Conservation (phyloP, 1,139 yeast genomes). For the Protomyces macrosporus region DNA sequence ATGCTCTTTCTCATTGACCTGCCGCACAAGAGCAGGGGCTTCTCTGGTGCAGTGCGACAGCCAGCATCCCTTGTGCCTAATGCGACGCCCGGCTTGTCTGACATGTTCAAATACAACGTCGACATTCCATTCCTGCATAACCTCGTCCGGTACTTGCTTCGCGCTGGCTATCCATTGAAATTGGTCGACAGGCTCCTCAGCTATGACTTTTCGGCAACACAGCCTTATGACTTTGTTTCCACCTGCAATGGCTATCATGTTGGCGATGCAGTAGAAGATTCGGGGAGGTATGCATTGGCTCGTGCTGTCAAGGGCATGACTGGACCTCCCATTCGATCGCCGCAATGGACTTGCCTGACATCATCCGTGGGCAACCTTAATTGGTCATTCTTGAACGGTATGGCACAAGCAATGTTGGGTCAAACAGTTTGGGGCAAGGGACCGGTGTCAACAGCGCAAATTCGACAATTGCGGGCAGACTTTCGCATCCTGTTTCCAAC, state of each 20-base stretch:
- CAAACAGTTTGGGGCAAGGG: not conserved
- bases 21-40: slow-evolving; percentile 16
- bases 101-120: not conserved
- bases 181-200: slow-evolving; percentile 28
- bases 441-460: not conserved
- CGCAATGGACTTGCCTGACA: slow-evolving; percentile 5
- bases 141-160: slow-evolving; percentile 28
- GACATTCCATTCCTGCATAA: slow-evolving; percentile 28
- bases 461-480: not conserved
- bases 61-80: too few relatives aligned
- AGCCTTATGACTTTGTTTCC: slow-evolving; percentile 32
- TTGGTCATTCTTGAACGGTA: slow-evolving; percentile 5
- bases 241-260: slow-evolving; percentile 32
- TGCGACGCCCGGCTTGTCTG: too few relatives aligned
- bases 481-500: slow-evolving; percentile 32
- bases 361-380: slow-evolving; percentile 28
- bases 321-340: not conserved
- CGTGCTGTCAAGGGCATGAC: not conserved
- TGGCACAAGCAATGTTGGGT: slow-evolving; percentile 4
- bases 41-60: not conserved
- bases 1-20: slow-evolving; percentile 33
- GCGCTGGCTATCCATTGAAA: slow-evolving; percentile 29
- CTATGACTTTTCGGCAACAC: slow-evolving; percentile 30
- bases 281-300: slow-evolving; percentile 22
- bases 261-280: not conserved